These are phyloP conservation scores for Solanum paucissectum DNA, from an alignment of 257 asterid genomes.

Conservation along the genomic window DNA sequence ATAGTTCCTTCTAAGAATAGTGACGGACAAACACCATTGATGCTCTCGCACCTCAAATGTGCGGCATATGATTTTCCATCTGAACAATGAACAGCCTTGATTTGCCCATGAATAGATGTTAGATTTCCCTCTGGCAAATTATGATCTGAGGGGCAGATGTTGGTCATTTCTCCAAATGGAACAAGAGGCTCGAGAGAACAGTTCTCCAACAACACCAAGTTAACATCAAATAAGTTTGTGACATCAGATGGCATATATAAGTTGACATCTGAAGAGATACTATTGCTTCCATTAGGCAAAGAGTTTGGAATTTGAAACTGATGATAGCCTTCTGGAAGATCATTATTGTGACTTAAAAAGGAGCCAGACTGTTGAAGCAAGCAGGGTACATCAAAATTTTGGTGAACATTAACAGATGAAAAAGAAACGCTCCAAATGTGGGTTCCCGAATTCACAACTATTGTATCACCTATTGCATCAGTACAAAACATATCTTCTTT, in stretches of 20 bases:
- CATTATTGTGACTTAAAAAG: slow-evolving; percentile 16
- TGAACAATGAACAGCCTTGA: slow-evolving; percentile 48
- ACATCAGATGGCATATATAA: slow-evolving; percentile 34
- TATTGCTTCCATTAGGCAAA: slow-evolving; percentile 7
- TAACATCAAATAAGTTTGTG: slow-evolving; percentile 32
- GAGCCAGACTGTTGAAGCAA: background rate
- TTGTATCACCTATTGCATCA: slow-evolving; percentile 19
- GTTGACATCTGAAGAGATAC: slow-evolving; percentile 31
- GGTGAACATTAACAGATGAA: slow-evolving; percentile 30
- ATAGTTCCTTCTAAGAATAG: slow-evolving; percentile 30
- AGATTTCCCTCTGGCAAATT: slow-evolving; percentile 67
- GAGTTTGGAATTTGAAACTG: slow-evolving; percentile 16
- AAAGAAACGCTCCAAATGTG: slow-evolving; percentile 43
- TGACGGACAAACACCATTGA: slow-evolving; percentile 13
- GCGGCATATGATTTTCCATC: slow-evolving; percentile 17
- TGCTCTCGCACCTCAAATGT: slow-evolving; percentile 15
- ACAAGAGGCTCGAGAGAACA: slow-evolving; percentile 10
- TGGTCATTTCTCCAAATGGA: slow-evolving; percentile 18
- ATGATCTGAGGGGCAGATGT: slow-evolving; percentile 15
- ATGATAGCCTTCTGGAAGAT: slow-evolving; percentile 9
- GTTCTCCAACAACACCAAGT: slow-evolving; percentile 8
- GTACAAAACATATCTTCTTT: slow-evolving; percentile 32
- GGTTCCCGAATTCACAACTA: slow-evolving; percentile 31
- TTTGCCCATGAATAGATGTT: slow-evolving; percentile 48
- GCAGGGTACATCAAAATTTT: slow-evolving; percentile 23